phyloP scores from a whole-genome alignment of 495 filamentous ascomycete species.

The Platismatia glauca region DNA sequence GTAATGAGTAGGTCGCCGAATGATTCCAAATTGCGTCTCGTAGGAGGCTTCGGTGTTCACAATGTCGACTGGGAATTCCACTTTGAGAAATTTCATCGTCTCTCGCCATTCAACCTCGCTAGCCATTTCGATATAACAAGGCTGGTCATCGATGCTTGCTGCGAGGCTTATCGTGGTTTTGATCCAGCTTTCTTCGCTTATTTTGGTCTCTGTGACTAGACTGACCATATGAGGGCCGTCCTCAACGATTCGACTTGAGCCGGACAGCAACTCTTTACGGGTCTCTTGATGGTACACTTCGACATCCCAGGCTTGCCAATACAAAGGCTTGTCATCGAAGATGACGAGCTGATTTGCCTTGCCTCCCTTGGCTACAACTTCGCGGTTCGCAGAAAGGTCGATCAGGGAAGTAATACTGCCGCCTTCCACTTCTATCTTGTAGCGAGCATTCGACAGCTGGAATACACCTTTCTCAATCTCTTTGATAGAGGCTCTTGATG shows the following conservation, averaged over 20 bases:
- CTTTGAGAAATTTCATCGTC: conserved; percentile 95
- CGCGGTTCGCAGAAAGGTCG: conserved; percentile 59
- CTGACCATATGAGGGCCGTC: conserved; percentile 65
- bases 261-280: conserved; percentile 59
- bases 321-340: conserved; percentile 95
- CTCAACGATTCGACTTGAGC: conserved; percentile 62
- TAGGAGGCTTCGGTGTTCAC: conserved; percentile 90
- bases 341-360: conserved; percentile 90
- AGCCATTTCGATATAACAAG: conserved; percentile 66
- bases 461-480: conserved; percentile 64
- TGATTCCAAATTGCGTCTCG: conserved; percentile 87
- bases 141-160: conserved; percentile 52
- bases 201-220: conserved; percentile 70
- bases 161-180: conserved; percentile 77
- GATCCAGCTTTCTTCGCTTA: conserved; percentile 79
- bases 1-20: conserved; percentile 85
- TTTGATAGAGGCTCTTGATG: conserved; percentile 48
- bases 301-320: conserved; percentile 99
- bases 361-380: conserved; percentile 66
- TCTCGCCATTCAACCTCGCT: conserved; percentile 89
- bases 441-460: conserved; percentile 64
- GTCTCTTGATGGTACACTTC: conserved; percentile 93
- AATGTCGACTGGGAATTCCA: conserved; percentile 93
- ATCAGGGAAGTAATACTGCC: conserved; percentile 77
- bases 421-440: conserved; percentile 58